These are phyloP conservation scores for Helicosporidium sp. DNA, from an alignment of 139 green algal species.

Conservation along the genomic window DNA sequence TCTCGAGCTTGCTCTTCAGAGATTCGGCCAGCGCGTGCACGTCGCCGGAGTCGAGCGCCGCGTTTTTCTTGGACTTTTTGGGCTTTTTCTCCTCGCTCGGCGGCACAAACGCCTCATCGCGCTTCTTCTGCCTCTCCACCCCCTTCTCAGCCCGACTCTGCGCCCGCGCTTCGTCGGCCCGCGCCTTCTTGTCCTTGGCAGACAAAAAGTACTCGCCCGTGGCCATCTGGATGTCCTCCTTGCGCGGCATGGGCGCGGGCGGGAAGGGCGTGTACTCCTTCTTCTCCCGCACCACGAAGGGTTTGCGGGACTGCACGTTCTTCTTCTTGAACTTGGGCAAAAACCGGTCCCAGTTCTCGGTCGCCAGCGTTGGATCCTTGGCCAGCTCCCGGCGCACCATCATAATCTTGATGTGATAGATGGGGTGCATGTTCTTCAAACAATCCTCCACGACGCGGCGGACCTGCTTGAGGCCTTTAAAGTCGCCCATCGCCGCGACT, in stretches of 20 bases:
- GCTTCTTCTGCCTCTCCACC: slow-evolving; percentile 36
- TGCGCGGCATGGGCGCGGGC: slow-evolving; percentile 70
- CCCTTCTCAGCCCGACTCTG: slow-evolving; percentile 15
- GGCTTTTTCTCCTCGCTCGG: slow-evolving; percentile 35
- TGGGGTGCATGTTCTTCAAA: slow-evolving; percentile 95
- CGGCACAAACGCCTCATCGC: slow-evolving; percentile 66
- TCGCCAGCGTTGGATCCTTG: slow-evolving; percentile 62
- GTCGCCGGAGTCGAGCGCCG: too few relatives aligned
- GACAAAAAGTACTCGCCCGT: slow-evolving; percentile 90
- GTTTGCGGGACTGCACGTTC: slow-evolving; percentile 84
- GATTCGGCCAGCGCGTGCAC: slow-evolving; percentile 16
- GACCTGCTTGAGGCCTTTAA: slow-evolving; percentile 75
- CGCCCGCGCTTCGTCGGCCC: slow-evolving; percentile 18
- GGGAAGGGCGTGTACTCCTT: slow-evolving; percentile 91
- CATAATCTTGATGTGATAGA: slow-evolving; percentile 96
- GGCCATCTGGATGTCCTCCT: slow-evolving; percentile 76
- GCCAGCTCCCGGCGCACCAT: slow-evolving; percentile 98
- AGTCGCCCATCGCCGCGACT: slow-evolving; percentile 83
- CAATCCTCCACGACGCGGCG: slow-evolving; percentile 93
- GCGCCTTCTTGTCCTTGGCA: slow-evolving; percentile 45
- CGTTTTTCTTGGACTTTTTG: too few relatives aligned
- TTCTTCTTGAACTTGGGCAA: slow-evolving; percentile 99
- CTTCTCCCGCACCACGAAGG: slow-evolving; percentile 33
- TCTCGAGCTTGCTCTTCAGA: slow-evolving; percentile 33
- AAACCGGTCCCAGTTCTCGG: slow-evolving; percentile 94